Percentiles rank a stretch among this genome's conserved stretches.
phyloP scores from a whole-genome alignment of 371 early-diverging fungal species.

The Lichtheimia hyalospora region DNA sequence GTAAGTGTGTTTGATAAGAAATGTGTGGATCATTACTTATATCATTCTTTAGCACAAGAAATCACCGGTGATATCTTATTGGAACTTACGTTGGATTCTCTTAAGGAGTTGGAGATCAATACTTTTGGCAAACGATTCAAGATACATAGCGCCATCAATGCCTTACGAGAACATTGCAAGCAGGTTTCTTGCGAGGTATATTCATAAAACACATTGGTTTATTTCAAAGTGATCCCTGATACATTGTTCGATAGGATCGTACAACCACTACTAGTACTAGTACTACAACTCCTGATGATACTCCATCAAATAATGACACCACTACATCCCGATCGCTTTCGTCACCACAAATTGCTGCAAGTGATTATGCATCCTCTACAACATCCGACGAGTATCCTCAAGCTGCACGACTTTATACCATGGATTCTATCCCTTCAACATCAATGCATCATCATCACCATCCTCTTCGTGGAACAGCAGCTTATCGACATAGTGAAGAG shows the following conservation, averaged over 20 bases:
- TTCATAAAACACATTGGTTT: too few species aligned
- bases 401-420: slow-evolving; percentile 1
- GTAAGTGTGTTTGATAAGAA: slow-evolving; percentile 21
- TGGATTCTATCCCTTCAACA: slow-evolving; percentile 6
- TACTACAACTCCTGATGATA: too few species aligned
- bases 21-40: neutral
- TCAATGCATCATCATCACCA: neutral
- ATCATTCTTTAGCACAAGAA: slow-evolving; percentile 47
- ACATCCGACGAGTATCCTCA: slow-evolving; percentile 1
- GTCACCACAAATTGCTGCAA: neutral
- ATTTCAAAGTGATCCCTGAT: too few species aligned
- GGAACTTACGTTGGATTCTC: slow-evolving; percentile 52
- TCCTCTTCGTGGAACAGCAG: too few species aligned
- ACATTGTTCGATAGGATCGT: too few species aligned
- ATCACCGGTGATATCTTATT: slow-evolving; percentile 63
- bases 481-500: too few species aligned
- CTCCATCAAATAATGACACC: too few species aligned
- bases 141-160: slow-evolving; percentile 58
- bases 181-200: neutral
- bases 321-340: slow-evolving; percentile 4
- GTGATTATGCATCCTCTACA: slow-evolving; percentile 5
- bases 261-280: too few species aligned
- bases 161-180: slow-evolving; percentile 34
- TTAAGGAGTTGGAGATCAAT: slow-evolving; percentile 62
- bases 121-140: slow-evolving; percentile 66